Base-by-base conservation (phyloP, 805 yeast species). In the Candida arabinofermentans region DNA sequence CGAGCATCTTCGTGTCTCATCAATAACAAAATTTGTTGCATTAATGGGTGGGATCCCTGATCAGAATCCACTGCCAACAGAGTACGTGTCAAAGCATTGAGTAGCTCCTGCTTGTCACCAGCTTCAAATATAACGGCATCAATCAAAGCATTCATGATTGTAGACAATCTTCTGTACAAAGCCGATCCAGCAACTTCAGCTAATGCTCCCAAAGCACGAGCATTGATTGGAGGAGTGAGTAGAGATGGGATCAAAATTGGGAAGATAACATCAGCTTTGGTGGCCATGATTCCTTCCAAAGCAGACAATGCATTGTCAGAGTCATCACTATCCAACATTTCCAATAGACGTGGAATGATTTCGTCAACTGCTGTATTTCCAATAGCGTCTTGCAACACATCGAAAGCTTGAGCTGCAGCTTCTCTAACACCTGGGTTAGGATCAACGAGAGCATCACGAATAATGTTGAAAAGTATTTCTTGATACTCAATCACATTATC, bases 401-500 rank as follows among this genome's bases (percentile, higher is more conserved):
- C 98, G 58, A 93, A 91, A 0, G 96, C 90, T 34, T 73, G 72
- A 3, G 96, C 96, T 17, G 99, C 96, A 13, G 96, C 84, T 55
- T 79, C 90, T 58, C 99, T 79, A 13, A 91, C 97, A 14, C 71
- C 67, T 5, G 79, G 71, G 41, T 82, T 76, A 9, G 79, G 64
- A 55, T 93, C 98, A 37, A 85, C 77, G 53, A 93, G 74, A 2
- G 96, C 86, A 34, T 75, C 77, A 44, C 91, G 79, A 35, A 91
- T 80, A 50, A 91, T 85, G 22, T 70, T 71, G 49, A 91, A 83
- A 55, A 93, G 79, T 1, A 72, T 69, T 4, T 70, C 76, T 65
- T 87, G 87, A 65, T 79, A 83, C 48, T 77, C 79, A 22, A 58
- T 67, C 44, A 91, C 70, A 7, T 79, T 75, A 13, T 79, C 85